These are phyloP conservation scores for Murraya koenigii DNA, from an alignment of 345 rosid species.

Conservation along the genomic window DNA sequence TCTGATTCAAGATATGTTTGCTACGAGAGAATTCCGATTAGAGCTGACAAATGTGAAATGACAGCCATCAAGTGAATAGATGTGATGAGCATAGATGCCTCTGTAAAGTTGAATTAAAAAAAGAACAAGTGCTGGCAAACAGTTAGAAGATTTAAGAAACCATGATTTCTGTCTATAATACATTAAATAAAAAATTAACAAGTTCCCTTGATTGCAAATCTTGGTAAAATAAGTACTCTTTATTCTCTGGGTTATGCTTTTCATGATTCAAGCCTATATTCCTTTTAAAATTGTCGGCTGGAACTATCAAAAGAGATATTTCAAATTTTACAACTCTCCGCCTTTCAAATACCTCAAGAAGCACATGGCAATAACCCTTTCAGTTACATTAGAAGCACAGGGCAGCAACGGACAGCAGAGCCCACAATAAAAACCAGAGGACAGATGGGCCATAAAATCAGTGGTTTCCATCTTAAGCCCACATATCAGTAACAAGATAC, in stretches of 20 bases:
- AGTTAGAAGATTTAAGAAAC: not conserved
- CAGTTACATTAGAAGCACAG: not conserved
- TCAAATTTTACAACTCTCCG: not conserved
- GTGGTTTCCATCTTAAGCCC: not conserved
- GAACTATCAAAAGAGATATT: not conserved
- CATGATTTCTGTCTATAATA: not conserved
- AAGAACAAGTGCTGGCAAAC: not conserved
- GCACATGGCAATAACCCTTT: not conserved
- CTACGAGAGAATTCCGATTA: not conserved
- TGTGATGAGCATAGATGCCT: not conserved
- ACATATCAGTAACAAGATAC: not conserved
- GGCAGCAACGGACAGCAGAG: not conserved
- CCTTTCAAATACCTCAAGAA: not conserved
- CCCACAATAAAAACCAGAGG: not conserved
- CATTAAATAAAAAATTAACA: not conserved
- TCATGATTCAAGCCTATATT: not conserved
- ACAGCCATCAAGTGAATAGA: not conserved
- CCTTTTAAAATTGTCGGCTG: not conserved
- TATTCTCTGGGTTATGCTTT: not conserved
- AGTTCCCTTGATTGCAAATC: not conserved
- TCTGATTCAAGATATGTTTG: not conserved
- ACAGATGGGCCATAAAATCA: not conserved
- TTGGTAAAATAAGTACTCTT: not conserved
- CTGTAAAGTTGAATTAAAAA: not conserved
- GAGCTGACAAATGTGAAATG: not conserved